Evolutionary conservation across 108 stramenopile genomes (phyloP).

Genomic region (Nannochloropsis salina): DNA sequence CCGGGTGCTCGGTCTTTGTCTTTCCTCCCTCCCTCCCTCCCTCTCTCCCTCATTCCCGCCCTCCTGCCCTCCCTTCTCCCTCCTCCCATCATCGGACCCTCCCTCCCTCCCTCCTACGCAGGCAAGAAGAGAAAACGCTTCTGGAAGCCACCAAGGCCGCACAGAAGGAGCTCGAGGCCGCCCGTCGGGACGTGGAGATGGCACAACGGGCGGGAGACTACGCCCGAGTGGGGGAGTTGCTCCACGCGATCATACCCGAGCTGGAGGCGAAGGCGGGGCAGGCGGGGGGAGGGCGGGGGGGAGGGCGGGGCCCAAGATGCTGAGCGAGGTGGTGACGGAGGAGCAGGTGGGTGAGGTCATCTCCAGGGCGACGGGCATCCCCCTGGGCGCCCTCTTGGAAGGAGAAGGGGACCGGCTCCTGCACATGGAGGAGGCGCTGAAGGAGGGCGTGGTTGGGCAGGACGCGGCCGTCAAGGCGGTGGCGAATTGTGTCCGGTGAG

Average conservation of each 20-base stretch:
- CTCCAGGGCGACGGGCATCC: not conserved
- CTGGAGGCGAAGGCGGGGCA: slow-evolving; percentile 62
- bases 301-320: not conserved
- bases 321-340: slow-evolving; percentile 56
- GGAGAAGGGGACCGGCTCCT: slow-evolving; percentile 24
- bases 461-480: slow-evolving; percentile 18
- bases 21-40: no score
- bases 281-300: slow-evolving; percentile 54
- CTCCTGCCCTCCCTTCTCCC: no score
- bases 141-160: not conserved
- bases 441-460: slow-evolving; percentile 25
- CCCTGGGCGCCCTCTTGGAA: not conserved
- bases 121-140: not conserved
- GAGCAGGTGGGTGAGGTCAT: slow-evolving; percentile 59
- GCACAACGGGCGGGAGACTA: slow-evolving; percentile 74
- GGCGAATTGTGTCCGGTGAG: not conserved
- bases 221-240: slow-evolving; percentile 73
- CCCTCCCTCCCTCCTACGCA: no score
- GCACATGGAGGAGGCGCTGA: slow-evolving; percentile 18
- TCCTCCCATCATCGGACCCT: no score
- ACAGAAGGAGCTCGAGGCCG: slow-evolving; percentile 19
- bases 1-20: no score
- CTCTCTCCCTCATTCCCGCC: no score
- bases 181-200: slow-evolving; percentile 42
- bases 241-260: slow-evolving; percentile 81